Evolutionary conservation across 305 asterid genomes (phyloP).

Genomic region (Salvia sclarea): DNA sequence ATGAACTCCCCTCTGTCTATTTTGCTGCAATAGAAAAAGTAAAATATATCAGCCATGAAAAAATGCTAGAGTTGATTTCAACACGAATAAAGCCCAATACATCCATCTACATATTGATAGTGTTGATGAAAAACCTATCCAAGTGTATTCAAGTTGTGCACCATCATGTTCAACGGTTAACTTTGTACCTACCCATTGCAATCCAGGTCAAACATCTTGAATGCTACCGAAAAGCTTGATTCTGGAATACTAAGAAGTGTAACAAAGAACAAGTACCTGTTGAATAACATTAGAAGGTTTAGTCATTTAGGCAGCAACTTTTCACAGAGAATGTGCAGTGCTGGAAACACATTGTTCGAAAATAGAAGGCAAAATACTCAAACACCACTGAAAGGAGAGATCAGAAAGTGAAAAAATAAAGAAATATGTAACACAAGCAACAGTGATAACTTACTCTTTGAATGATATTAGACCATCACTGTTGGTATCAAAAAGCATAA

Average conservation of each 20-base stretch:
- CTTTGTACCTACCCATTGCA: conserved; percentile 60
- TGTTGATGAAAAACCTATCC: conserved; percentile 9
- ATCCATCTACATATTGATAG: background rate
- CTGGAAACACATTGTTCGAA: background rate
- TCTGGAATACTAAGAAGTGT: conserved; percentile 91
- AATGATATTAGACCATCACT: conserved; percentile 85
- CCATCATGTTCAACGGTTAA: conserved; percentile 14
- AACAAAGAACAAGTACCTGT: conserved; percentile 91
- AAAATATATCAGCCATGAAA: conserved; percentile 20
- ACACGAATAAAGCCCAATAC: conserved; percentile 18
- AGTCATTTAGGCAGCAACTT: conserved; percentile 24
- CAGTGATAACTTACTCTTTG: conserved; percentile 64
- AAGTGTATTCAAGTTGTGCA: conserved; percentile 10
- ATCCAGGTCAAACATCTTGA: conserved; percentile 94
- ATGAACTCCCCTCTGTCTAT: conserved; percentile 78
- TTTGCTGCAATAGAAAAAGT: conserved; percentile 45
- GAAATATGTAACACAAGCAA: conserved; percentile 11
- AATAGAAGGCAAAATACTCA: conserved; percentile 3
- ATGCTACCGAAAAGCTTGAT: conserved; percentile 87
- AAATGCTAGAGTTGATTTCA: conserved; percentile 12
- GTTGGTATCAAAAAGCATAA: conserved; percentile 89
- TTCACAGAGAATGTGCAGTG: conserved; percentile 20
- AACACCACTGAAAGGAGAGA: conserved; percentile 8
- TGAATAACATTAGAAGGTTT: conserved; percentile 31
- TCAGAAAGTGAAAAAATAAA: conserved; percentile 5